Base-by-base conservation (phyloP, 2,329 filamentous ascomycete species). In the Calonectria honghensis region DNA sequence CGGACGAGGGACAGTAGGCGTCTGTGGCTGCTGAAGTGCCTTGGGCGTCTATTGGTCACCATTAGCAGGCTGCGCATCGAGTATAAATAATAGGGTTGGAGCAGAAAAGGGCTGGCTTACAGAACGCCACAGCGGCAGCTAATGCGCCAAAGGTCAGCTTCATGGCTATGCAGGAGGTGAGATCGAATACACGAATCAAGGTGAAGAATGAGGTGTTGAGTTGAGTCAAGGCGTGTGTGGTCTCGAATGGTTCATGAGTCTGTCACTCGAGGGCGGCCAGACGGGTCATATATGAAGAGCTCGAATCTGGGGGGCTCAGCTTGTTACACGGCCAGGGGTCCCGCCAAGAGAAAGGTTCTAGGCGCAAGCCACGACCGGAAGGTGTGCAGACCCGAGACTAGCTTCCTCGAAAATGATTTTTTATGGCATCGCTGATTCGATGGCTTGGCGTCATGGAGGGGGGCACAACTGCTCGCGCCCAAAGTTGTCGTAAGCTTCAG, bases 1-100 rank as follows among this genome's bases (percentile, higher is more conserved):
- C 77, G 37, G 82, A 80, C 66, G 80, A 76, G 52, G 88, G 85
- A 77, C 90, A 91, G 78, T 84, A 83, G 5, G 83, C 80, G 4
- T 81, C 78, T 29, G 83, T 81, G 32, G 78, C 78, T 61, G 83
- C 83, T 7, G 73, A 78, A 24, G 75, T 74, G 14, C 70, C 73
- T 20, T 73, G 67, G 13, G 74, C 75, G 65, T 78, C 83, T 84
- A 45, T 35, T 5, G 65, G 32, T 41, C 14, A 14, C n/a, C 31
- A 35, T 63, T 57, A 51, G 48, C 31, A 13, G 57, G 31, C n/a
- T 51, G 16, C 18, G 18, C 6, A 37, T 41, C 18, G 45, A 57
- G 48, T 13, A 27, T 16, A 6, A n/a, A 27, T 16, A 6, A n/a
- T 35, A 27, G 14, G 48, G 48, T 63, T 63, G 52, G n/a, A 32